Percentiles rank a stretch among this genome's conserved stretches.
Conservation (phyloP, 2,329 filamentous ascomycete genomes). For the Penicillium occitanis region DNA sequence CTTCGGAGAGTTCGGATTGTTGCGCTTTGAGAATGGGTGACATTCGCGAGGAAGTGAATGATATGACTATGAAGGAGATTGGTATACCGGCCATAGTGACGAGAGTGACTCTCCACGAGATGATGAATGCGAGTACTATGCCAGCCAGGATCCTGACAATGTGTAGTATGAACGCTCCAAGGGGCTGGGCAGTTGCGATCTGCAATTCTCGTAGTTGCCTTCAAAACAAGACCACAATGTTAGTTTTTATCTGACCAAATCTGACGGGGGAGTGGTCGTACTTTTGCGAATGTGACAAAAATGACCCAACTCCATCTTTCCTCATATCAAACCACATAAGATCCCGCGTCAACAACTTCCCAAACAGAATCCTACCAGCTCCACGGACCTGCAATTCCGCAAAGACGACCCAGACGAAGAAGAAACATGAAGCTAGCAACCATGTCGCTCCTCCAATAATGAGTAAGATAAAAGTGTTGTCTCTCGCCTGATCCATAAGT, state of each 20-base stretch:
- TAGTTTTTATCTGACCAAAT: neutral
- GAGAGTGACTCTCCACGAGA: slow-evolving; percentile 80
- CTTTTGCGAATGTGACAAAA: slow-evolving; percentile 72
- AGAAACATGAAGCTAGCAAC: slow-evolving; percentile 65
- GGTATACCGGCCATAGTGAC: slow-evolving; percentile 74
- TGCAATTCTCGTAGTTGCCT: slow-evolving; percentile 84
- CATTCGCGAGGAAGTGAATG: slow-evolving; percentile 60
- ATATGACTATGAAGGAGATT: slow-evolving; percentile 61
- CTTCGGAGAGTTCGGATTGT: slow-evolving; percentile 64
- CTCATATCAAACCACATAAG: slow-evolving; percentile 80
- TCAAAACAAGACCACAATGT: slow-evolving; percentile 4
- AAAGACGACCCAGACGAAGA: slow-evolving; percentile 71
- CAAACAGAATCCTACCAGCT: slow-evolving; percentile 65
- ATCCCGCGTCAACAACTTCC: slow-evolving; percentile 67
- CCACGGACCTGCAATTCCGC: slow-evolving; percentile 75
- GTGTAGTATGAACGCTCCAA: slow-evolving; percentile 69
- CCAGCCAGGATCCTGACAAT: slow-evolving; percentile 64
- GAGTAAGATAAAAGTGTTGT: slow-evolving; percentile 63
- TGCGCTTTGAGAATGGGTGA: slow-evolving; percentile 68
- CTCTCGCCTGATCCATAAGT: slow-evolving; percentile 58
- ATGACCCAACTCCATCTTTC: slow-evolving; percentile 67
- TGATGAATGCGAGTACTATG: slow-evolving; percentile 70
- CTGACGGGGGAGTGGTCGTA: slow-evolving; percentile 46
- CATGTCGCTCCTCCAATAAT: slow-evolving; percentile 65
- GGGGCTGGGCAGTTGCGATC: slow-evolving; percentile 72